Evolutionary conservation across 169 alveolate genomes (phyloP).

Genomic region (Eimeria falciformis): DNA sequence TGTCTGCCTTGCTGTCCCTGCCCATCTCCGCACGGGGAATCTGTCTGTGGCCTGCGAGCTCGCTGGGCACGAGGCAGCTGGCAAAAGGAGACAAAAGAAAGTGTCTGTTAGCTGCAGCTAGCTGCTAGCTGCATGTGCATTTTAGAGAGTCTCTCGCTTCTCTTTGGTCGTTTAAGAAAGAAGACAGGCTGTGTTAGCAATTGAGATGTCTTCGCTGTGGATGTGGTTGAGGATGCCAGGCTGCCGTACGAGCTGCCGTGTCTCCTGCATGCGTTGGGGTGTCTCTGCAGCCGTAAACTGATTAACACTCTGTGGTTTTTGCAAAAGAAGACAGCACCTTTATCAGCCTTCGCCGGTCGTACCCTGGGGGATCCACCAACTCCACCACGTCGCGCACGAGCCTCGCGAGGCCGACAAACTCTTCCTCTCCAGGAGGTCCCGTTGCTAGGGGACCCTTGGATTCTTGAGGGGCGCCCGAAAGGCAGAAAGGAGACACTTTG

Average conservation of each 20-base stretch:
- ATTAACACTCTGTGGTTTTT: no score
- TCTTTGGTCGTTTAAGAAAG: neutral
- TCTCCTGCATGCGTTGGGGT: neutral
- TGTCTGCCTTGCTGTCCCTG: neutral
- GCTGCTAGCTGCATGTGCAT: neutral
- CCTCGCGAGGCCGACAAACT: neutral
- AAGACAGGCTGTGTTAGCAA: neutral
- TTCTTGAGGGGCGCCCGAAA: neutral
- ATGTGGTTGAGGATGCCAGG: neutral
- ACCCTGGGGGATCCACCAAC: constrained; percentile 1
- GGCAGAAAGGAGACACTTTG: neutral
- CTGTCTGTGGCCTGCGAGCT: no score
- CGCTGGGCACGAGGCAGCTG: no score
- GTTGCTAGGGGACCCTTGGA: neutral
- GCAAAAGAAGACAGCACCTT: neutral
- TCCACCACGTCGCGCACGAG: neutral
- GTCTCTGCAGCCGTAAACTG: neutral
- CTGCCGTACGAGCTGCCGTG: neutral
- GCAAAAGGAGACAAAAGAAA: no score
- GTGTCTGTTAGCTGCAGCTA: no score
- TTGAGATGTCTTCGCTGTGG: neutral
- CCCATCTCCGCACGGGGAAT: no score
- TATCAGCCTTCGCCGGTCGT: neutral
- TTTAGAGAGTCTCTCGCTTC: neutral
- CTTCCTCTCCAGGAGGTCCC: neutral